These are phyloP conservation scores for Apophysomyces ossiformis DNA, from an alignment of 371 early-diverging fungal species.

Conservation along the genomic window DNA sequence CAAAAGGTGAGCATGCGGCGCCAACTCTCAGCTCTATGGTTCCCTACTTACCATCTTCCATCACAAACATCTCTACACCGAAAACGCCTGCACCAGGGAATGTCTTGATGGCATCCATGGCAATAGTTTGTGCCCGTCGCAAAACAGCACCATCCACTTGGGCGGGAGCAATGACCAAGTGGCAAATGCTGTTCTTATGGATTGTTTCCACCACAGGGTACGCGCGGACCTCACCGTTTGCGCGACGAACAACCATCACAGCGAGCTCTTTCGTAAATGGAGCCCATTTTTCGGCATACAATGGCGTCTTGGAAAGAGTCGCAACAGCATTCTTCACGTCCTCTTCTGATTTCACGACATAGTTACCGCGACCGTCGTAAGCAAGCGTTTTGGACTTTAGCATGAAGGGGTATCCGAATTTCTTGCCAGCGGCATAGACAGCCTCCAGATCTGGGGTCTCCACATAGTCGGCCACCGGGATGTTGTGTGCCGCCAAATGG, in stretches of 20 bases:
- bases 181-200: constrained; percentile 94
- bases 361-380: constrained; percentile 97
- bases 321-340: constrained; percentile 71
- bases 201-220: constrained; percentile 97
- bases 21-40: not conserved
- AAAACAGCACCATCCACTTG: constrained; percentile 82
- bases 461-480: constrained; percentile 77
- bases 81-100: constrained; percentile 92
- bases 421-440: constrained; percentile 55
- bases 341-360: constrained; percentile 67
- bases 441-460: constrained; percentile 60
- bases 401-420: constrained; percentile 93
- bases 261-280: constrained; percentile 91
- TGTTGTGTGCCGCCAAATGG: constrained; percentile 61
- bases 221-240: constrained; percentile 76
- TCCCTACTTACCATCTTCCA: constrained; percentile 69
- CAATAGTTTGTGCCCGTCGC: constrained; percentile 74
- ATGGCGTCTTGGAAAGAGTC: constrained; percentile 54
- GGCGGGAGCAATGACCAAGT: constrained; percentile 94
- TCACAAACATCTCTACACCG: constrained; percentile 96
- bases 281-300: constrained; percentile 96
- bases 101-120: constrained; percentile 79
- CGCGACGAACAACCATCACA: constrained; percentile 91
- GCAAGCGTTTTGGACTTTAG: constrained; percentile 91
- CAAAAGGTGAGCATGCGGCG: too few relatives aligned